Evolutionary conservation across 2,329 filamentous ascomycete genomes (phyloP).

Genomic region (Penicillium olsonii): DNA sequence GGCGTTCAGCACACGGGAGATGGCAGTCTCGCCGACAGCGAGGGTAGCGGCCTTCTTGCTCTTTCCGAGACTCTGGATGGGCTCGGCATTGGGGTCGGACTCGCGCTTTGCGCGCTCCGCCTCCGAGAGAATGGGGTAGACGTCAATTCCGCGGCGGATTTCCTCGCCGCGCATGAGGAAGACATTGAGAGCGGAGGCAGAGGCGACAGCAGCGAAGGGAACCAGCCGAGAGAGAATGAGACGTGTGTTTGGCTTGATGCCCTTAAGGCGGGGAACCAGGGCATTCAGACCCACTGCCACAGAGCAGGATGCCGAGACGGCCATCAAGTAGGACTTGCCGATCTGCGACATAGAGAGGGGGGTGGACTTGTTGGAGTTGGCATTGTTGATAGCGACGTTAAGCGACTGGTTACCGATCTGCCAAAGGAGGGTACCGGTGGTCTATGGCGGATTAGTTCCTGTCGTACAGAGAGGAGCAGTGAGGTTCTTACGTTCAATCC

Average conservation of each 20-base stretch:
- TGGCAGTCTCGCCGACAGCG: constrained; percentile 88
- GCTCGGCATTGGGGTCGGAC: constrained; percentile 54
- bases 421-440: constrained; percentile 84
- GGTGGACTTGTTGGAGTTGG: constrained; percentile 97
- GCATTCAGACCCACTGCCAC: constrained; percentile 92
- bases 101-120: constrained; percentile 67
- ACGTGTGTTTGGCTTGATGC: constrained; percentile 72
- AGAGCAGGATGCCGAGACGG: constrained; percentile 88
- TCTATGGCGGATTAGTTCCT: constrained; percentile 48
- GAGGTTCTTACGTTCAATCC: constrained; percentile 63
- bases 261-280: constrained; percentile 79
- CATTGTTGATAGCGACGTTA: constrained; percentile 96
- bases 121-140: constrained; percentile 78
- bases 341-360: constrained; percentile 80
- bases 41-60: constrained; percentile 83
- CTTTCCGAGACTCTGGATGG: constrained; percentile 75
- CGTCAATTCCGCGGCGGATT: constrained; percentile 88
- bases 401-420: constrained; percentile 96
- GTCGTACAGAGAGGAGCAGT: neutral
- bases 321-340: constrained; percentile 84
- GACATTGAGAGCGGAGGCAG: constrained; percentile 88
- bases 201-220: constrained; percentile 92
- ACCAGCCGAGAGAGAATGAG: constrained; percentile 82
- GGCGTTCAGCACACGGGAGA: constrained; percentile 88
- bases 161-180: constrained; percentile 98